Evolutionary conservation across 2,329 filamentous ascomycete species (phyloP).

Genomic region (Juglanconis juglandina): DNA sequence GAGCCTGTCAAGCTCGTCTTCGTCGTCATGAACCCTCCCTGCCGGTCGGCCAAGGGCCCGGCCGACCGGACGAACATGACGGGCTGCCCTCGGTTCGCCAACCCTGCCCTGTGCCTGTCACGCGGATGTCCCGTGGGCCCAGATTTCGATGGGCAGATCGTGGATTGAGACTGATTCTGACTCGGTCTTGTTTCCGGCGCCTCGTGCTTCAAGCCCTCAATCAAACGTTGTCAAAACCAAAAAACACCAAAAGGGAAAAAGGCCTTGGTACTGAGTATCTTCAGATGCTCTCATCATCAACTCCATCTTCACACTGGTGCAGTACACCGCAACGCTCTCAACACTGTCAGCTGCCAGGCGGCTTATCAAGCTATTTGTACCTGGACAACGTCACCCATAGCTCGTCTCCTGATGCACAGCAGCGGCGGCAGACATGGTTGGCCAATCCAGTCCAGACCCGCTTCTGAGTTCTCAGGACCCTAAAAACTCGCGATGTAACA

Average conservation of each 20-base stretch:
- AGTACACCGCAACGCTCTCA: neutral
- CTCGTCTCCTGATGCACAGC: neutral
- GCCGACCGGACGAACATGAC: neutral
- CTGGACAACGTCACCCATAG: neutral
- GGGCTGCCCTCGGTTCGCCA: neutral
- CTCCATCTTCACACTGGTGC: neutral
- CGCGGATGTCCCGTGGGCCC: slow-evolving; percentile 12
- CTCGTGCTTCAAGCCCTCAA: neutral
- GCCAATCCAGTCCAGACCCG: neutral
- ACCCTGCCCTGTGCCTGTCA: neutral
- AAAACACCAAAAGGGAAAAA: no score
- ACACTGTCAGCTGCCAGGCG: neutral
- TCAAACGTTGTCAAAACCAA: no score
- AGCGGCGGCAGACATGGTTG: neutral
- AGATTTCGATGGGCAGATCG: slow-evolving; percentile 11
- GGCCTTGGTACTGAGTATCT: no score
- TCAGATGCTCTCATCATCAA: no score
- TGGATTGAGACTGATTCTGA: slow-evolving; percentile 3
- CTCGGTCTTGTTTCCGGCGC: slow-evolving; percentile 6
- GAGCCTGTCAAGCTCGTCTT: neutral
- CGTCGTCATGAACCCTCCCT: neutral
- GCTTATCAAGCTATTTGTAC: neutral
- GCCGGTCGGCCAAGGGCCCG: neutral
- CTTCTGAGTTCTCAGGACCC: neutral
- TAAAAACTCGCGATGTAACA: no score